Conservation (phyloP, 1,139 yeast genomes). For the Yamadazyma diddensiae region DNA sequence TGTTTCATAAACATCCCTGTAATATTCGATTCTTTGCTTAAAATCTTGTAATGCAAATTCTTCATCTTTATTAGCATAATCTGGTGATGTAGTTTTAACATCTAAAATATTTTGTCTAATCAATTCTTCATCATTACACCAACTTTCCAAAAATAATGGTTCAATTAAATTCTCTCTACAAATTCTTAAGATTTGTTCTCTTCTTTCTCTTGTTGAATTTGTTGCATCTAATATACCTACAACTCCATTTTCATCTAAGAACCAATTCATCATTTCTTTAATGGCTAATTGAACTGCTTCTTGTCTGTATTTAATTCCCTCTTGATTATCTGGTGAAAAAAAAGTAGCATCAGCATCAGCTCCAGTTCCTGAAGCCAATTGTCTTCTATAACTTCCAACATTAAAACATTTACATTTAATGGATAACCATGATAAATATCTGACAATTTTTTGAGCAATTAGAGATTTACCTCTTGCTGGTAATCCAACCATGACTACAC, state of each 20-base stretch:
- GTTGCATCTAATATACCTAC: slow-evolving; percentile 94
- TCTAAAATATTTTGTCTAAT: slow-evolving; percentile 78
- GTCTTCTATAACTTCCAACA: slow-evolving; percentile 81
- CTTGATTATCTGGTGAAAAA: slow-evolving; percentile 64
- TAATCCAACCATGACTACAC: slow-evolving; percentile 74
- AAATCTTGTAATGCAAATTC: slow-evolving; percentile 75
- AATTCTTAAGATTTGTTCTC: slow-evolving; percentile 61
- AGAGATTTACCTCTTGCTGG: slow-evolving; percentile 77
- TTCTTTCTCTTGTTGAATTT: slow-evolving; percentile 65
- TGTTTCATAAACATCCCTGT: slow-evolving; percentile 74
- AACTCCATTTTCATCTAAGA: slow-evolving; percentile 71
- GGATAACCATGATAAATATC: slow-evolving; percentile 90
- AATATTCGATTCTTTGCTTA: slow-evolving; percentile 65
- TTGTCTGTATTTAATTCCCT: slow-evolving; percentile 59
- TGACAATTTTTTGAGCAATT: slow-evolving; percentile 78
- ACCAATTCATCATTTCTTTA: slow-evolving; percentile 87
- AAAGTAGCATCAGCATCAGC: slow-evolving; percentile 56
- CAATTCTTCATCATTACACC: slow-evolving; percentile 80
- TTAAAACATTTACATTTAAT: slow-evolving; percentile 85
- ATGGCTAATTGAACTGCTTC: slow-evolving; percentile 74
- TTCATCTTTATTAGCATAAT: slow-evolving; percentile 69
- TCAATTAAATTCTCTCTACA: slow-evolving; percentile 70
- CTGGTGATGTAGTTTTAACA: slow-evolving; percentile 86
- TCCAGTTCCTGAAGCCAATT: slow-evolving; percentile 34
- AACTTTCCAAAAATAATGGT: slow-evolving; percentile 89